Base-by-base conservation (phyloP, 1,284 basidiomycete genomes). In the Heimioporus punctisporus region DNA sequence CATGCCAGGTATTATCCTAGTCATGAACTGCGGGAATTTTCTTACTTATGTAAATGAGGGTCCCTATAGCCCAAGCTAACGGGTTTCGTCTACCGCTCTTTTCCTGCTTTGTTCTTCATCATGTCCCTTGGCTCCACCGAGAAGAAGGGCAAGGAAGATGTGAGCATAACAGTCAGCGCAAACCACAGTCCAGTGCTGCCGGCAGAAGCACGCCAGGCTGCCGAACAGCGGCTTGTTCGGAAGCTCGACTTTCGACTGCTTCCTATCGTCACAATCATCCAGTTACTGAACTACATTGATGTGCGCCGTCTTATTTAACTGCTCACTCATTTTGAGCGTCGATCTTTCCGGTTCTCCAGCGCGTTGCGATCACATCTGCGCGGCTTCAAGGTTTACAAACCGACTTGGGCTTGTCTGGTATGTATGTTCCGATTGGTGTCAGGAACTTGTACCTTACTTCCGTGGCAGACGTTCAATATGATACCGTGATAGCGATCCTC, bases 271-370 rank as follows among this genome's bases (percentile, higher is more conserved):
- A 76, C 85, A 46, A 48, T 85, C 34, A 84, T 88, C 46, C 86
- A 76, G 62, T 77, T 89, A 51, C 82, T 88, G 82, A 88, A 88
- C 61, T 87, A 85, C 63, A 85, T 88, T 51, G 84, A 87, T 64
- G 86, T 87, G 54, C 57, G 78, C 72, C 15, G 50, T 19, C 26
- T 43, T 7, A n/a, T 8, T 59, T 41, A 19, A 27, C 24, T 34
- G 11, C 25, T 3, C 9, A 19, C 26, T n/a, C 6, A 24, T 3
- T 8, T 4, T 25, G n/a, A 28, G 6, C 46, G 42, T 49, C 50
- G 43, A 51, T 27, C 8, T 21, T 6, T 40, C 2, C 50, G 43
- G 44, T n/a, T 48, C 15, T 42, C 44, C 55, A 88, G 85, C 78
- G 86, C 15, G 81, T 76, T 30, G 84, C 80, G 1, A 75, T 88